phyloP scores from a whole-genome alignment of 1,284 basidiomycete genomes.

The Porogramme epimiltina region DNA sequence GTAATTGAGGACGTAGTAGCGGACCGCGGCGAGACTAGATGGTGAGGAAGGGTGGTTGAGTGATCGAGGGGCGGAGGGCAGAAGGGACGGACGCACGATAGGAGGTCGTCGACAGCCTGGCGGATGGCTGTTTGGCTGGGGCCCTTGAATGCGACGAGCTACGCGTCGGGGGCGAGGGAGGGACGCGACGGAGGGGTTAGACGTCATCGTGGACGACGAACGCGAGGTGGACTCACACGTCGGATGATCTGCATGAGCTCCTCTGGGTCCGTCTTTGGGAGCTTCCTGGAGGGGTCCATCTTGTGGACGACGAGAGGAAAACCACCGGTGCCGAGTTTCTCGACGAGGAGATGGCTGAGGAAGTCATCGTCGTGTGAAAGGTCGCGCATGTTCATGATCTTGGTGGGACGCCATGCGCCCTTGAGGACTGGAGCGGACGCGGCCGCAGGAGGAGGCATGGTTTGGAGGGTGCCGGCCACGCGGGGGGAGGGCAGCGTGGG shows the following conservation, averaged over 20 bases:
- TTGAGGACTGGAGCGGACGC: conserved; percentile 23
- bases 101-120: conserved; percentile 71
- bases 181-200: conserved; percentile 28
- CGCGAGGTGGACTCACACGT: conserved; percentile 57
- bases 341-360: conserved; percentile 80
- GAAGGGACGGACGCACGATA: conserved; percentile 51
- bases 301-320: conserved; percentile 82
- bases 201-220: conserved; percentile 21
- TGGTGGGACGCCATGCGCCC: conserved; percentile 70
- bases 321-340: conserved; percentile 76
- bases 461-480: conserved; percentile 4
- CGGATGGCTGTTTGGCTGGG: conserved; percentile 56
- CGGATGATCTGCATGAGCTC: conserved; percentile 69
- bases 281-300: conserved; percentile 73
- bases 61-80: conserved; percentile 14
- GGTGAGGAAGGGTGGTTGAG: conserved; percentile 2
- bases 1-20: conserved; percentile 72
- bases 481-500: conserved; percentile 4
- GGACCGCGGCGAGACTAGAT: conserved; percentile 65
- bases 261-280: conserved; percentile 70
- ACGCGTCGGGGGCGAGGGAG: conserved; percentile 10
- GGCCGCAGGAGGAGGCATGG: conserved; percentile 26
- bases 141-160: conserved; percentile 63
- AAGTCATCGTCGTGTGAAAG: conserved; percentile 86
- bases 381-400: conserved; percentile 86